Evolutionary conservation across 2,329 filamentous ascomycete species (phyloP).

Genomic region (Phaeosphaeriaceae sp.): DNA sequence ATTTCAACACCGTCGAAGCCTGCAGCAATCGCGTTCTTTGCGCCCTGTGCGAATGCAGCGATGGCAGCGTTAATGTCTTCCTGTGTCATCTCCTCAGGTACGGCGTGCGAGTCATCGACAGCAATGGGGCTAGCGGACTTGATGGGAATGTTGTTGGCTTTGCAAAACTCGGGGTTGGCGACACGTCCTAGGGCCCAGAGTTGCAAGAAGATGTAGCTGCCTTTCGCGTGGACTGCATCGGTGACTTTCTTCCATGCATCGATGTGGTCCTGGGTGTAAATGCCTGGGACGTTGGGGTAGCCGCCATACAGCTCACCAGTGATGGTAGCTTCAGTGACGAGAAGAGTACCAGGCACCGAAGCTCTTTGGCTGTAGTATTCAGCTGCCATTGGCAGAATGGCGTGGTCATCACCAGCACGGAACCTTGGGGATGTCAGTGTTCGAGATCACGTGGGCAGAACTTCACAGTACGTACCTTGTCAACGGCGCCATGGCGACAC

Average conservation of each 20-base stretch:
- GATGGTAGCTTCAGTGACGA: constrained; percentile 67
- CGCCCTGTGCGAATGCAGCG: constrained; percentile 51
- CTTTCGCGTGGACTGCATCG: constrained; percentile 69
- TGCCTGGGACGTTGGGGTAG: constrained; percentile 64
- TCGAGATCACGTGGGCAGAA: background rate
- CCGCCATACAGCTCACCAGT: constrained; percentile 58
- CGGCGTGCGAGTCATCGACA: constrained; percentile 53
- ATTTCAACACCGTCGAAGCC: constrained; percentile 70
- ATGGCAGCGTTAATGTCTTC: constrained; percentile 51
- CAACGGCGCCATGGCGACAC: constrained; percentile 47
- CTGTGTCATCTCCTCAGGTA: constrained; percentile 48
- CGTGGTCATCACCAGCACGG: constrained; percentile 57
- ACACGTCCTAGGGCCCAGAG: constrained; percentile 69
- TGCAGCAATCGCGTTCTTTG: constrained; percentile 57
- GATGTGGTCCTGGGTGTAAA: constrained; percentile 59
- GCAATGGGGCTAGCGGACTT: constrained; percentile 42
- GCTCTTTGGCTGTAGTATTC: constrained; percentile 66
- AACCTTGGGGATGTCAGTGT: constrained; percentile 34
- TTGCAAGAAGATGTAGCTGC: constrained; percentile 68
- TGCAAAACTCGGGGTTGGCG: constrained; percentile 50
- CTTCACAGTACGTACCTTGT: constrained; percentile 17
- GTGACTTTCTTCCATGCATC: constrained; percentile 68
- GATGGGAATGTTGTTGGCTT: constrained; percentile 45
- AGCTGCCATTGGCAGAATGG: constrained; percentile 51
- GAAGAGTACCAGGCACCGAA: constrained; percentile 61